Conservation (phyloP, 805 yeast genomes). For the Metschnikowia lunata region DNA sequence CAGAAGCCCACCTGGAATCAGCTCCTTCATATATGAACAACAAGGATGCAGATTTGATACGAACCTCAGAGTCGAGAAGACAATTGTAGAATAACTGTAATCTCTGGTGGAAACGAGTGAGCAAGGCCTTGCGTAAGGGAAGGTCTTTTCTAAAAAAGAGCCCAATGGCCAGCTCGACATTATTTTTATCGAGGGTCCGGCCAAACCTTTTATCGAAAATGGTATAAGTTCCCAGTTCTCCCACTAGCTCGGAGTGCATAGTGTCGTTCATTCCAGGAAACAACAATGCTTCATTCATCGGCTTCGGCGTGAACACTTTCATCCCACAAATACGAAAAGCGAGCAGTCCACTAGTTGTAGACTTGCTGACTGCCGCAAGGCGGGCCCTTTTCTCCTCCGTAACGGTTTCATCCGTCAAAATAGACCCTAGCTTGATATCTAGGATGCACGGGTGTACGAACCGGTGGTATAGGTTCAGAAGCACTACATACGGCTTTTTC, state of each 20-base stretch:
- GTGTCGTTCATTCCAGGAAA: conserved; percentile 18
- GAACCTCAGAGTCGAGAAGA: conserved; percentile 54
- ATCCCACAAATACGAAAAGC: conserved; percentile 85
- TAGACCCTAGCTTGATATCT: conserved; percentile 79
- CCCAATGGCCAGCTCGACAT: conserved; percentile 43
- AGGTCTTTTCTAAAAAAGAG: conserved; percentile 39
- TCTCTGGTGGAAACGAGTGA: conserved; percentile 49
- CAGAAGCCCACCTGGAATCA: conserved; percentile 42
- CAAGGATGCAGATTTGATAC: conserved; percentile 69
- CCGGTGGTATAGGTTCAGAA: conserved; percentile 66
- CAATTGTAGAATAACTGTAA: conserved; percentile 65
- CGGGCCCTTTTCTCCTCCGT: conserved; percentile 55
- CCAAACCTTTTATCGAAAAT: conserved; percentile 70
- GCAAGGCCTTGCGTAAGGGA: conserved; percentile 25
- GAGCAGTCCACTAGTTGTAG: conserved; percentile 78
- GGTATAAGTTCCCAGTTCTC: conserved; percentile 41
- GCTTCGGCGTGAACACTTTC: conserved; percentile 42
- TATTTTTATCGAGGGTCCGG: conserved; percentile 45
- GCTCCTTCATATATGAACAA: conserved; percentile 75
- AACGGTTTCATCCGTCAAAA: conserved; percentile 55
- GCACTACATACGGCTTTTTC: conserved; percentile 45
- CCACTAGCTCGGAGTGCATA: conserved; percentile 12
- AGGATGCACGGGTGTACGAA: conserved; percentile 64
- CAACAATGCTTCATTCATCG: conserved; percentile 6
- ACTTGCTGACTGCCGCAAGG: conserved; percentile 54